Evolutionary conservation across 1,284 basidiomycete species (phyloP), one percentile per base, ranked within the genome.

Genomic region (Volvariella surrecta): DNA sequence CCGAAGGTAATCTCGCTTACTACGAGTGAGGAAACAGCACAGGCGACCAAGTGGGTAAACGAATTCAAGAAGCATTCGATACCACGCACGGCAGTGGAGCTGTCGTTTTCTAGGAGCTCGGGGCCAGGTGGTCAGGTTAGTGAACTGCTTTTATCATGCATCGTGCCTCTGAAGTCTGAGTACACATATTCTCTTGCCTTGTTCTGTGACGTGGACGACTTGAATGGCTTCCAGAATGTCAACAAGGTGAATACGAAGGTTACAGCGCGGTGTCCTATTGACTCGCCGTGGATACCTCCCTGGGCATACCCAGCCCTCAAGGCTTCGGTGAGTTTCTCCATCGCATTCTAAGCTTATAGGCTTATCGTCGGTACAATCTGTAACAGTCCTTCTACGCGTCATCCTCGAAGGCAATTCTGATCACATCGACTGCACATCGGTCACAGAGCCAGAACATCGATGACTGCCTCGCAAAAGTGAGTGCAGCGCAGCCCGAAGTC

Each of bases 171-270:
- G 10, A 18, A 32, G 21, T 32, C 41, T 28, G 8, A 18, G 32
- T 15, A 28, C 32, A n/a, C 18, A 39, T 39, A 10, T 11, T 31
- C n/a, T n/a, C n/a, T n/a, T n/a, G n/a, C n/a, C n/a, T n/a, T n/a
- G n/a, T n/a, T n/a, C n/a, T 15, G 15, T 31, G 30, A 31, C 30
- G 30, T 9, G 4, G 32, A 13, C 6, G 3, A 7, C 28, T 13
- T 18, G n/a, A 3, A n/a, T 15, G 6, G 18, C 34, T 35, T 18
- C 11, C 51, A 89, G 84, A 85, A 89, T 50, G 85, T 89, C 34
- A 89, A 89, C 56, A 89, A 87, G 60, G 73, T 88, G 18, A 86
- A 85, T 47, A 88, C 86, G 8, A 89, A 89, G 56, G 82, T 74
- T 0, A 79, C 76, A 0, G 52, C 80, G 9, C 68, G 79, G 30